phyloP scores from a whole-genome alignment of 345 rosid species.

The Noccaea bulbosa region DNA sequence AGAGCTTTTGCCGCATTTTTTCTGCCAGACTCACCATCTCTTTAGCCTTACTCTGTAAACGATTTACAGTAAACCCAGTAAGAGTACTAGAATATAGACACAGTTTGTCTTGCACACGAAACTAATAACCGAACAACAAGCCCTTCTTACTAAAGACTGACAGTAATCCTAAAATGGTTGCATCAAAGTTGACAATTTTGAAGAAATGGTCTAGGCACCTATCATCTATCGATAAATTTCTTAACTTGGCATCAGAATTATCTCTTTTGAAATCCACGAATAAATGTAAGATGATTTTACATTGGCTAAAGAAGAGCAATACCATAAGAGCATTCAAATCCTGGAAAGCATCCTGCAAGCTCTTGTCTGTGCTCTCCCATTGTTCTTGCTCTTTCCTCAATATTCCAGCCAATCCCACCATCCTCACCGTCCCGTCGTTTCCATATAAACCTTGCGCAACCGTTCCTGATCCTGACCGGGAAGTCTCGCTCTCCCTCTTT shows the following conservation, averaged over 20 bases:
- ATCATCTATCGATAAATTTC: too few species aligned
- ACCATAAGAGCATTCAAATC: slow-evolving; percentile 97
- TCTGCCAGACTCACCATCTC: slow-evolving; percentile 96
- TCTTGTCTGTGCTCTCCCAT: slow-evolving; percentile 96
- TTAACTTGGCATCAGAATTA: neutral
- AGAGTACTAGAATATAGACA: slow-evolving; percentile 20
- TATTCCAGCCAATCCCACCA: slow-evolving; percentile 96
- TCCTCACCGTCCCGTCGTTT: slow-evolving; percentile 79
- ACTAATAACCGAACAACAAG: neutral
- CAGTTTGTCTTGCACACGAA: neutral
- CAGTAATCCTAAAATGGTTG: too few species aligned
- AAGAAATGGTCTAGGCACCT: too few species aligned
- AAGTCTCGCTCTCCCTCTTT: slow-evolving; percentile 33
- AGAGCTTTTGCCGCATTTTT: slow-evolving; percentile 88
- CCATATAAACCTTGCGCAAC: slow-evolving; percentile 63
- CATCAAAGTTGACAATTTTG: too few species aligned
- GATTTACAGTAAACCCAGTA: slow-evolving; percentile 14
- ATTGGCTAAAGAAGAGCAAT: slow-evolving; percentile 15
- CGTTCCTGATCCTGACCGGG: slow-evolving; percentile 39
- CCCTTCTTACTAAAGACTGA: too few species aligned
- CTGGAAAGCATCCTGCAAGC: slow-evolving; percentile 93
- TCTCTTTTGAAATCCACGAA: neutral
- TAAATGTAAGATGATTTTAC: neutral
- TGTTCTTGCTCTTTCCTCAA: slow-evolving; percentile 89
- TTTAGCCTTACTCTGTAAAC: slow-evolving; percentile 76